Percentiles rank a stretch among this genome's conserved stretches.
These are phyloP conservation scores for carrot (Daucus carota) DNA, from an alignment of 129 eudicot species.

Conservation along the genomic window DNA sequence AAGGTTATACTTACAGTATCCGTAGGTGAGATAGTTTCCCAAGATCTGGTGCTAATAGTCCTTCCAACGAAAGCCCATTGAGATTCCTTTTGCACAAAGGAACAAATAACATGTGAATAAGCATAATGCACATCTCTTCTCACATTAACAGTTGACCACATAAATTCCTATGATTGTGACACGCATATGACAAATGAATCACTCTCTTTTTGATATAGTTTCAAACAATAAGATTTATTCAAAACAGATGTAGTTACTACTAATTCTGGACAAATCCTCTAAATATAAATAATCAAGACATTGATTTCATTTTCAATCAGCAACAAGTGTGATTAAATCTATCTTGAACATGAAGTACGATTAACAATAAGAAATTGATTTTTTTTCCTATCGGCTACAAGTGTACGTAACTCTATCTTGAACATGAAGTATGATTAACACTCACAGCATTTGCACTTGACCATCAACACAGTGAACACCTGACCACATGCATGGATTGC, in stretches of 20 bases:
- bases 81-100: slow-evolving; percentile 51
- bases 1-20: slow-evolving; percentile 58
- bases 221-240: neutral
- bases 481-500: slow-evolving; percentile 71
- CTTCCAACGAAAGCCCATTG: slow-evolving; percentile 59
- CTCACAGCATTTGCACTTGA: slow-evolving; percentile 83
- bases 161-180: neutral
- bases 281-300: neutral
- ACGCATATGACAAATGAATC: neutral
- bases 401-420: neutral
- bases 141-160: neutral
- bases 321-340: neutral
- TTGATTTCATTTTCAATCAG: neutral
- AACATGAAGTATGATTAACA: slow-evolving; percentile 5
- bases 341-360: neutral
- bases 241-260: neutral
- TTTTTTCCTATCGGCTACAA: too few species aligned
- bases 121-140: neutral
- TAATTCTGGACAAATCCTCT: neutral
- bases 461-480: slow-evolving; percentile 74
- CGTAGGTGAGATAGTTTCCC: slow-evolving; percentile 67
- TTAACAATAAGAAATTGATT: too few species aligned
- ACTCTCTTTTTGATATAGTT: neutral
- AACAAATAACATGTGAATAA: neutral
- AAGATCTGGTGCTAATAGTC: slow-evolving; percentile 70